Base-by-base conservation (phyloP, 2,329 filamentous ascomycete species). In the Endothia cerciana region DNA sequence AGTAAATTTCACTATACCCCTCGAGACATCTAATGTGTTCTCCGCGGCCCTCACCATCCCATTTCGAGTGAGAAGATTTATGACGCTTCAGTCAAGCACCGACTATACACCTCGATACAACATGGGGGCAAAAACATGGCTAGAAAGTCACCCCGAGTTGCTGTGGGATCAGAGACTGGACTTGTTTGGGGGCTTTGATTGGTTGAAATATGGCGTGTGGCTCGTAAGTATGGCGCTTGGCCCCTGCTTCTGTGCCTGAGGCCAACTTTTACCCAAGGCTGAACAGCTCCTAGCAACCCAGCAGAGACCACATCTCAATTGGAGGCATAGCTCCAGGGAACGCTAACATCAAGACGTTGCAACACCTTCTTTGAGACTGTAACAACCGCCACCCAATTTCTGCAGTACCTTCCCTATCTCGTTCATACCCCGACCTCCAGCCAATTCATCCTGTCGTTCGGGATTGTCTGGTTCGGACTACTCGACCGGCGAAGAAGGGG, bases 271-370 rank as follows among this genome's bases (percentile, higher is more conserved):
- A 13, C 36, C 17, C 55, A 51, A 57, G 66, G 63, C 63, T 65
- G 66, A 65, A 58, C 63, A 59, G 55, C 55, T 58, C 1, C 55
- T 11, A 59, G 38, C 38, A 43, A 19, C 55, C 55, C 57, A 45
- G 55, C 60, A 65, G 61, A 68, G 66, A 68, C 66, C 66, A 68
- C 66, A 68, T 68, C 63, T 68, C 66, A 65, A 63, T 64, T 61
- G 65, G 33, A 62, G 36, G 61, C 45, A 49, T 43, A 66, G 60
- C 64, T 68, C 61, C 60, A 62, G 53, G 55, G 56, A n/a, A 28
- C 38, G 30, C 57, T 28, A 38, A n/a, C 40, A 30, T 15, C 40
- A n/a, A 58, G 60, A 63, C 65, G 62, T 67, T 59, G 41, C 64
- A 68, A 60, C 55, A 64, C 56, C 55, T 53, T 33, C 62, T 47